Percentiles rank a stretch among this genome's conserved stretches.
Conservation (phyloP, 371 early-diverging fungal species). For the Rhizopus arrhizus region DNA sequence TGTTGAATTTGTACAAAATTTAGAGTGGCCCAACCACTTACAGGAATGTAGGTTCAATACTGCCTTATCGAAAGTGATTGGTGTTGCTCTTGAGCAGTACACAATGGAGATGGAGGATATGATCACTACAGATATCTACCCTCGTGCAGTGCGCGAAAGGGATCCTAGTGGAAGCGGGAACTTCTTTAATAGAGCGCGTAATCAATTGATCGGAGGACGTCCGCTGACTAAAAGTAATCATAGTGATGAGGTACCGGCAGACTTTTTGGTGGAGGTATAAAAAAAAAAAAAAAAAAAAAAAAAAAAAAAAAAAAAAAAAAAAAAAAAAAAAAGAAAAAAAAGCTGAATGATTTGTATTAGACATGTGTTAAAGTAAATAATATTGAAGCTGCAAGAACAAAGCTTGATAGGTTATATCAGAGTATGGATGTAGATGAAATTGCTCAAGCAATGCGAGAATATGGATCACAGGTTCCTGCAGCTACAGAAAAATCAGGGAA, state of each 20-base stretch:
- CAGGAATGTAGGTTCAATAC: slow-evolving; percentile 72
- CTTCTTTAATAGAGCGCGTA: slow-evolving; percentile 46
- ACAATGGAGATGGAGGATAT: slow-evolving; percentile 46
- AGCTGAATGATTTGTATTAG: slow-evolving; percentile 16
- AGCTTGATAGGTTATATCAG: slow-evolving; percentile 64
- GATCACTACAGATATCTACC: slow-evolving; percentile 44
- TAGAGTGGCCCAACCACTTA: slow-evolving; percentile 78
- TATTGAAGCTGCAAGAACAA: slow-evolving; percentile 65
- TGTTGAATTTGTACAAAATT: slow-evolving; percentile 65
- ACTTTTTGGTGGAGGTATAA: slow-evolving; percentile 60
- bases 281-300: background rate
- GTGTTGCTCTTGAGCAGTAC: slow-evolving; percentile 57
- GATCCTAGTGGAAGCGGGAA: slow-evolving; percentile 22
- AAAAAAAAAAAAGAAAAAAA: background rate
- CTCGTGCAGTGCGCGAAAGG: slow-evolving; percentile 22
- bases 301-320: background rate
- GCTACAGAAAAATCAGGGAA: slow-evolving; percentile 11
- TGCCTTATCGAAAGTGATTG: slow-evolving; percentile 67
- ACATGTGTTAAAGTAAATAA: slow-evolving; percentile 70
- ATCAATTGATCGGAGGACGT: slow-evolving; percentile 41
- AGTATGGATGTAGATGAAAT: slow-evolving; percentile 70
- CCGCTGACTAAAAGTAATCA: slow-evolving; percentile 27
- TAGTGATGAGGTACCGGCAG: slow-evolving; percentile 37
- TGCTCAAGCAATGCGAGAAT: slow-evolving; percentile 51
- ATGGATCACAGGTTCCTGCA: slow-evolving; percentile 24